Evolutionary conservation across 306 rosid genomes (phyloP).

Genomic region (Albizia julibrissin): DNA sequence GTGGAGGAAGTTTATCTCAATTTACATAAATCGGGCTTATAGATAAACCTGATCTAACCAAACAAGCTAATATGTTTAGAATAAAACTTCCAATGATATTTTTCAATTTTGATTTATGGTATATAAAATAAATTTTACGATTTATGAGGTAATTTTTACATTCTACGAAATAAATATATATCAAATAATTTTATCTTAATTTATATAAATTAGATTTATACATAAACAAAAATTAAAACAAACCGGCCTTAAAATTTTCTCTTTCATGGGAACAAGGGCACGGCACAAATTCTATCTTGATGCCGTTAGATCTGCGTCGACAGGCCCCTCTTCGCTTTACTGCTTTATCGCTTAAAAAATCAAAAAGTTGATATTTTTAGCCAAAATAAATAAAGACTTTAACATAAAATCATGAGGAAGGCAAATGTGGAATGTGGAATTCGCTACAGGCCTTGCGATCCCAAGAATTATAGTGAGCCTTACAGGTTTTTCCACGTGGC

Average conservation of each 20-base stretch:
- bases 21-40: too few species aligned
- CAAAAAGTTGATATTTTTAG: neutral
- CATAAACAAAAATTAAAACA: too few species aligned
- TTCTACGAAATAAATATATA: too few species aligned
- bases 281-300: constrained; percentile 49
- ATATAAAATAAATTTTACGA: too few species aligned
- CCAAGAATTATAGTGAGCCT: neutral
- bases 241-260: neutral
- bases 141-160: too few species aligned
- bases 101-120: too few species aligned
- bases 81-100: too few species aligned
- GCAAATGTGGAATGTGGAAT: neutral
- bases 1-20: too few species aligned
- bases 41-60: too few species aligned
- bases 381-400: neutral
- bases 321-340: neutral
- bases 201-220: too few species aligned
- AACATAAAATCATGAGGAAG: neutral
- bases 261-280: constrained; percentile 29
- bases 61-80: too few species aligned
- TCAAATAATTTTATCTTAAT: too few species aligned
- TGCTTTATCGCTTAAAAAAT: neutral
- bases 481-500: neutral
- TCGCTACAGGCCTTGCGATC: neutral
- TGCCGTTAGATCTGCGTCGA: constrained; percentile 35